Conservation (phyloP, 2,329 filamentous ascomycete species). For the Xylariaceae sp. region DNA sequence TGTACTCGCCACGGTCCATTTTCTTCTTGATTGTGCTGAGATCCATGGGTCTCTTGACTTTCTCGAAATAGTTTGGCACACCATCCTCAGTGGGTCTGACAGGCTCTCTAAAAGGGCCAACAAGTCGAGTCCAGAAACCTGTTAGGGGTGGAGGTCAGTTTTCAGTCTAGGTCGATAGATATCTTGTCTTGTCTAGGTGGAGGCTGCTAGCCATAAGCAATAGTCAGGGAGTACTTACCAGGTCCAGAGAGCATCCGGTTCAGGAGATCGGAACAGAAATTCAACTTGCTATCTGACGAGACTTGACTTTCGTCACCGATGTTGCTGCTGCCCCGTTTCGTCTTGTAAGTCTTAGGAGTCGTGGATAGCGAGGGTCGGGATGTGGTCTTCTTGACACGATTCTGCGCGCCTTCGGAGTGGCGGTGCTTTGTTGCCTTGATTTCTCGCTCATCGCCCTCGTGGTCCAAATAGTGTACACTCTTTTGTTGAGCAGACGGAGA, state of each 20-base stretch:
- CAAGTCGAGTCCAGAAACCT: slow-evolving; percentile 65
- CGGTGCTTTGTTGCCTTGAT: slow-evolving; percentile 38
- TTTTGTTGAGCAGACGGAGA: slow-evolving; percentile 35
- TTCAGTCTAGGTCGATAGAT: not conserved
- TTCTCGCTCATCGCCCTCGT: slow-evolving; percentile 40
- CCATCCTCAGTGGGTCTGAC: slow-evolving; percentile 54
- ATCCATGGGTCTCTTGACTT: slow-evolving; percentile 60
- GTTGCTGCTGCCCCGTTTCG: slow-evolving; percentile 32
- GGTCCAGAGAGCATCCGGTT: slow-evolving; percentile 59
- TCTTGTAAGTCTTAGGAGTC: slow-evolving; percentile 28
- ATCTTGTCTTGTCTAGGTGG: not conserved
- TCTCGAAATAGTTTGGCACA: slow-evolving; percentile 58
- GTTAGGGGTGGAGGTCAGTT: slow-evolving; percentile 4
- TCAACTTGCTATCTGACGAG: slow-evolving; percentile 45
- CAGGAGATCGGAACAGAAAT: slow-evolving; percentile 56
- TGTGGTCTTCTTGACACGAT: slow-evolving; percentile 31
- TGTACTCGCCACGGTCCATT: slow-evolving; percentile 53
- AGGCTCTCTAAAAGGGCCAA: slow-evolving; percentile 57
- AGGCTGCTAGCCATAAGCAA: not conserved
- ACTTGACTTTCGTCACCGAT: slow-evolving; percentile 32
- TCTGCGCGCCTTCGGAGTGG: slow-evolving; percentile 34
- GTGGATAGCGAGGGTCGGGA: slow-evolving; percentile 32
- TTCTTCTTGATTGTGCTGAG: slow-evolving; percentile 57
- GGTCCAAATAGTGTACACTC: slow-evolving; percentile 48
- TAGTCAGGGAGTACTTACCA: slow-evolving; percentile 37